Evolutionary conservation across 2,329 filamentous ascomycete genomes (phyloP), one percentile per base, ranked within the genome.

Genomic region (Aspergillus tamarii): DNA sequence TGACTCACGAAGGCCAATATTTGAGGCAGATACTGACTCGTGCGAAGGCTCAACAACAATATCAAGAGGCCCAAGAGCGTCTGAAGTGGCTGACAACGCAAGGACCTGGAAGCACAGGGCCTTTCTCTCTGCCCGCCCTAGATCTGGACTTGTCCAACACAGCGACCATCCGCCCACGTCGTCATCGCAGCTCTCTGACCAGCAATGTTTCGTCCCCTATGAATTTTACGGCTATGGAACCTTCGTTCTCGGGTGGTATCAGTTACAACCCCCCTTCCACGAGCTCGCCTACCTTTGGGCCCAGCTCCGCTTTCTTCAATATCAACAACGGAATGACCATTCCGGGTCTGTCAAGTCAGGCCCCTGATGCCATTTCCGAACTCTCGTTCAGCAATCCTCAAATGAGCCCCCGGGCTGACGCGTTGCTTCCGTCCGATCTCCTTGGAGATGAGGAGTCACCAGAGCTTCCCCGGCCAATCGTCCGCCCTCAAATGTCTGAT

Each of bases 391-490:
- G 83, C 45, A 87, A 86, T 32, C 86, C 84, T 11, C 85, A 86
- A 14, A 89, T 89, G 86, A 89, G 86, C 70, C 88, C 88, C 2
- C 84, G 85, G 23, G 87, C 87, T 19, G 87, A 87, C 66, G 83
- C 85, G 30, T 75, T 89, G 23, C 76, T 90, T 8, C 88, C 88
- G 4, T 86, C 87, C 1, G 86, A 87, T 69, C 78, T 90, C 14
- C 83, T 88, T 57, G 84, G 84, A 4, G 85, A 87, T 69, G 85
- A 88, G 64, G 79, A 81, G 56, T 78, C 78, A 12, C 71, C 76
- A 8, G 77, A 78, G 57, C 71, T 77, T 45, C 74, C 76, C 7
- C 69, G 72, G 10, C 69, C 73, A 16, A 62, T 73, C 12, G 66
- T 66, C 12, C 72, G 69, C 59, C 64, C 76, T 48, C 71, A 70